A percentile compares a stretch with the other conserved stretches of the same genome.
phyloP scores from a whole-genome alignment of 1,284 basidiomycete species.

The Sanghuangporus sanghuang region DNA sequence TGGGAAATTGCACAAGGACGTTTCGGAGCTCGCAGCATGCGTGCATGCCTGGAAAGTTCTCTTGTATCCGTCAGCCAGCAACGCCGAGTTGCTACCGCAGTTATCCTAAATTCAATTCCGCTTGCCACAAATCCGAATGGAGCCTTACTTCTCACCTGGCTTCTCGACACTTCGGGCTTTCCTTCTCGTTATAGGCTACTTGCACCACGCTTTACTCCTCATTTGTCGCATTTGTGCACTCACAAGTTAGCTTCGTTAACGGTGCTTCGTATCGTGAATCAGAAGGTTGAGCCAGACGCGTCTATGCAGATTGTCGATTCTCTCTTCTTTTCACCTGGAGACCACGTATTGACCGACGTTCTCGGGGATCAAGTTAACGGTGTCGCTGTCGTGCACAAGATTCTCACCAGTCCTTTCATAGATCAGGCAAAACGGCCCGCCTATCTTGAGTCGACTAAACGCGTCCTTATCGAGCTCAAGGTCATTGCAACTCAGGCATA shows the following conservation, averaged over 20 bases:
- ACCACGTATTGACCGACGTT: conserved; percentile 90
- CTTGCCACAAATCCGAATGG: conserved; percentile 98
- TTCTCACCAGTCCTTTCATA: conserved; percentile 82
- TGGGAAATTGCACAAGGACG: conserved; percentile 97
- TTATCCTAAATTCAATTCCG: conserved; percentile 97
- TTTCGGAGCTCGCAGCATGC: conserved; percentile 96
- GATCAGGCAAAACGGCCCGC: conserved; percentile 62
- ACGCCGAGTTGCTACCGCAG: conserved; percentile 90
- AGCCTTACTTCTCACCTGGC: conserved; percentile 91
- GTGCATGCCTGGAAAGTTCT: conserved; percentile 91
- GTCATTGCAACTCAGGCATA: conserved; percentile 42
- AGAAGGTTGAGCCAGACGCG: conserved; percentile 82
- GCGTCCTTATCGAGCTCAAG: conserved; percentile 53
- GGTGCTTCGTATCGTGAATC: conserved; percentile 88
- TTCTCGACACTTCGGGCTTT: conserved; percentile 91
- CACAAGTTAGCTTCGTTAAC: conserved; percentile 97
- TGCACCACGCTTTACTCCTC: conserved; percentile 92
- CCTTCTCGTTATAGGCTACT: conserved; percentile 90
- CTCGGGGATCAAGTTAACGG: conserved; percentile 95
- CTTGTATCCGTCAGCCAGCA: conserved; percentile 84
- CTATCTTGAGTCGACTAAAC: conserved; percentile 82
- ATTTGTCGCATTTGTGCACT: conserved; percentile 93
- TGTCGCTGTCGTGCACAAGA: conserved; percentile 89
- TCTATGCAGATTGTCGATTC: conserved; percentile 81
- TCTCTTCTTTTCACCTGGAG: conserved; percentile 78